phyloP scores from a whole-genome alignment of 352 stramenopile species.

The Phytopythium kandeliae region DNA sequence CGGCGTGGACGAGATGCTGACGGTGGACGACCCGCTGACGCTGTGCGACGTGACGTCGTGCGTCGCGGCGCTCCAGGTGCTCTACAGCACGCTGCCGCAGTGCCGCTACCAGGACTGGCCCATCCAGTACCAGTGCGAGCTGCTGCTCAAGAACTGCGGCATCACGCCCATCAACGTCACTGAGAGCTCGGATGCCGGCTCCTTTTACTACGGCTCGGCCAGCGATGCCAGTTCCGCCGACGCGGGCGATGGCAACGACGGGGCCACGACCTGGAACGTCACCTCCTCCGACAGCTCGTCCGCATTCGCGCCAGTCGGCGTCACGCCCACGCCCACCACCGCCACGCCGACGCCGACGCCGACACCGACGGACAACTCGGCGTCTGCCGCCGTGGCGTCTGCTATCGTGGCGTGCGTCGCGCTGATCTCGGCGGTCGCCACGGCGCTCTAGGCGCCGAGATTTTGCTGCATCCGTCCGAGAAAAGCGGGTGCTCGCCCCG shows the following conservation, averaged over 20 bases:
- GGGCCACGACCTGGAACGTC: conserved; percentile 16
- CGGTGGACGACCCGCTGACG: conserved; percentile 19
- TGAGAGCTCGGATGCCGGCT: conserved; percentile 7
- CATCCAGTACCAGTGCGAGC: conserved; percentile 30
- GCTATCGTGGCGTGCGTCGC: background rate
- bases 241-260: background rate
- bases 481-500: too few relatives aligned
- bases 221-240: background rate
- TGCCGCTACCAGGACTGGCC: conserved; percentile 54
- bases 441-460: background rate
- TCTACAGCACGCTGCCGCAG: conserved; percentile 56
- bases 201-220: conserved; percentile 1
- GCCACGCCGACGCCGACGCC: conserved; percentile 10
- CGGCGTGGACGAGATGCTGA: conserved; percentile 45
- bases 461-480: too few relatives aligned
- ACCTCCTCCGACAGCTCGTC: conserved; percentile 10
- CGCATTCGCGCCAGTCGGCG: conserved; percentile 32
- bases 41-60: conserved; percentile 46
- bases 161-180: conserved; percentile 33
- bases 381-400: conserved; percentile 1
- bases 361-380: conserved; percentile 7
- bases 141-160: conserved; percentile 43
- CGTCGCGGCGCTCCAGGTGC: conserved; percentile 38
- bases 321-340: conserved; percentile 25
- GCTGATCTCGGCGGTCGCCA: background rate